phyloP scores from a whole-genome alignment of 257 asterid species.

The Capsicum baccatum region DNA sequence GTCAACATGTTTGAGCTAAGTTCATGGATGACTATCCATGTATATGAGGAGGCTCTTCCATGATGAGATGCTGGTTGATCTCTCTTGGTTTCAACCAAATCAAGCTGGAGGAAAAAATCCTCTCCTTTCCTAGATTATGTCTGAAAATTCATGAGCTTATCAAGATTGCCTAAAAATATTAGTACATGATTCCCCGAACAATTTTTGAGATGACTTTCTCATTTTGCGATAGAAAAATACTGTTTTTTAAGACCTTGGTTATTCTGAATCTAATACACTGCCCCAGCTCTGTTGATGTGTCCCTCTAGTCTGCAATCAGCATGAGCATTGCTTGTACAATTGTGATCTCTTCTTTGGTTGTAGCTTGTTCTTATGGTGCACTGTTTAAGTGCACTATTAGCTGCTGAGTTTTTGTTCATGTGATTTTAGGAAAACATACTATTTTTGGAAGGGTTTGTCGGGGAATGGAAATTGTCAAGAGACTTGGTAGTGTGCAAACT shows the following conservation, averaged over 20 bases:
- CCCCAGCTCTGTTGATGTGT: conserved; percentile 5
- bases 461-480: conserved; percentile 98
- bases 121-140: not conserved
- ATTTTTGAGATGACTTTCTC: not conserved
- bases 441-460: conserved; percentile 91
- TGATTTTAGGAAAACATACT: conserved; percentile 78
- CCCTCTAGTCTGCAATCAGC: not conserved
- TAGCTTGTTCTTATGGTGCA: conserved; percentile 25
- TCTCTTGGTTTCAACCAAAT: conserved; percentile 4
- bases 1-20: conserved; percentile 10
- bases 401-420: conserved; percentile 26
- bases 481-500: conserved; percentile 96
- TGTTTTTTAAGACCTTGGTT: not conserved
- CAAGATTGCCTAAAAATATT: not conserved
- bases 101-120: not conserved
- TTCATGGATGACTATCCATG: not conserved
- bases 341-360: not conserved
- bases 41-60: not conserved
- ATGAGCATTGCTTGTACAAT: not conserved
- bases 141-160: conserved; percentile 1
- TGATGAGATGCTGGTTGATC: conserved; percentile 7
- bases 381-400: conserved; percentile 12
- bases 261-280: not conserved
- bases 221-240: not conserved
- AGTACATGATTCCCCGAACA: not conserved